Evolutionary conservation across 768 basidiomycete genomes (phyloP), one percentile per base, ranked within the genome.

Genomic region (Pholiota conissans): DNA sequence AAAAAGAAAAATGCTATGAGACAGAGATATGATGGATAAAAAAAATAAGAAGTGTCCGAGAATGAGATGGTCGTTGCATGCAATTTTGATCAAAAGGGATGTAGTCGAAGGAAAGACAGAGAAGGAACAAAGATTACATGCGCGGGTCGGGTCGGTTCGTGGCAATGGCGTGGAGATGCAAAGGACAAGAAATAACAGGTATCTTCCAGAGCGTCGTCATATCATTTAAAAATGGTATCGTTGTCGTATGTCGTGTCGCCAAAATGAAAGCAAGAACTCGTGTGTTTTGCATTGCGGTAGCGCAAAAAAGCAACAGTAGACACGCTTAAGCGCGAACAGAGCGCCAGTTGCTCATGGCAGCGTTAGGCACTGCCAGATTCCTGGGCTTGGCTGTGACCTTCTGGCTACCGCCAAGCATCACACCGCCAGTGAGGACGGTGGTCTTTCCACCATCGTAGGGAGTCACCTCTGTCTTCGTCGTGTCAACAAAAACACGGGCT

Each of bases 371-470:
- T 49, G 66, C 61, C 60, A 64, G 48, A 47, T 67, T 67, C 60
- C 66, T 67, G 52, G 70, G 48, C 65, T 69, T 70, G 59, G 55
- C 37, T 32, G 69, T 48, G 51, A 57, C 59, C 61, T 74, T 78
- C 35, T 79, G 69, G 60, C 67, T 76, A 49, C 76, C 78, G 49
- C 90, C 90, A 59, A 93, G 87, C 91, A 93, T 93, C 63, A 92
- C 90, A 61, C 90, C 91, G 56, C 91, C 91, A 2, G 90, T 91
- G 64, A 93, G 83, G 49, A 92, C 90, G 27, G 90, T 91, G 52
- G 91, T 93, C 81, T 91, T 91, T 61, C 91, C 91, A 55, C 90
- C 90, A 63, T 93, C 90, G 65, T 93, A 93, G 65, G 89, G 88
- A 47, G 90, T 92, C 61, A 92, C 88, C 45, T 89, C 88, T 53